Conservation (phyloP, 495 filamentous ascomycete species). For the Penicillium turbatum region DNA sequence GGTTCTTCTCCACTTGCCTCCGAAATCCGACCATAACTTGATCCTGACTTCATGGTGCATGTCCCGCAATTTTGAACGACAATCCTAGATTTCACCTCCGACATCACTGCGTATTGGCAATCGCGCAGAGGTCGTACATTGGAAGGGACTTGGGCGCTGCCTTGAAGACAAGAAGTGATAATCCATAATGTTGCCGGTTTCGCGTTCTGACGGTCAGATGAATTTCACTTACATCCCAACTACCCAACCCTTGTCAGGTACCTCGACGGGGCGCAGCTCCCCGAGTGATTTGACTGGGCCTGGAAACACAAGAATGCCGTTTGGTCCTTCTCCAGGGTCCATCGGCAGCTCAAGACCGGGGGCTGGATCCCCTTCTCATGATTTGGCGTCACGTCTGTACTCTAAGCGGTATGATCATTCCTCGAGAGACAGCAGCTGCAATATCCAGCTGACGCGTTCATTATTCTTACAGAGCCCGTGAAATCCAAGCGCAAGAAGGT, state of each 20-base stretch:
- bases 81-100: constrained; percentile 6
- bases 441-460: constrained; percentile 12
- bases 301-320: constrained; percentile 66
- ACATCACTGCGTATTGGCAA: constrained; percentile 9
- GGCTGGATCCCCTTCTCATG: constrained; percentile 96
- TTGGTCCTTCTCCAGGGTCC: constrained; percentile 66
- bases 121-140: constrained; percentile 12
- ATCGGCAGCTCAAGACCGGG: constrained; percentile 75
- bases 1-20: not conserved
- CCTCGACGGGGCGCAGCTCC: constrained; percentile 82
- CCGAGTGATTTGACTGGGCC: constrained; percentile 75
- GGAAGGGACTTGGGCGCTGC: constrained; percentile 23
- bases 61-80: constrained; percentile 12
- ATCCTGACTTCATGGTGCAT: constrained; percentile 16
- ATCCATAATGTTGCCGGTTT: constrained; percentile 84
- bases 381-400: constrained; percentile 72
- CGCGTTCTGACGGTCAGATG: constrained; percentile 63
- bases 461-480: constrained; percentile 63
- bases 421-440: not conserved
- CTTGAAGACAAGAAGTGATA: constrained; percentile 29
- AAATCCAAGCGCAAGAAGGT: constrained; percentile 97
- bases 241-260: constrained; percentile 73
- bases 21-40: not conserved
- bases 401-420: constrained; percentile 75
- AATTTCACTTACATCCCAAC: constrained; percentile 73